Conservation (phyloP, 352 stramenopile species). For the Phytopythium vexans region DNA sequence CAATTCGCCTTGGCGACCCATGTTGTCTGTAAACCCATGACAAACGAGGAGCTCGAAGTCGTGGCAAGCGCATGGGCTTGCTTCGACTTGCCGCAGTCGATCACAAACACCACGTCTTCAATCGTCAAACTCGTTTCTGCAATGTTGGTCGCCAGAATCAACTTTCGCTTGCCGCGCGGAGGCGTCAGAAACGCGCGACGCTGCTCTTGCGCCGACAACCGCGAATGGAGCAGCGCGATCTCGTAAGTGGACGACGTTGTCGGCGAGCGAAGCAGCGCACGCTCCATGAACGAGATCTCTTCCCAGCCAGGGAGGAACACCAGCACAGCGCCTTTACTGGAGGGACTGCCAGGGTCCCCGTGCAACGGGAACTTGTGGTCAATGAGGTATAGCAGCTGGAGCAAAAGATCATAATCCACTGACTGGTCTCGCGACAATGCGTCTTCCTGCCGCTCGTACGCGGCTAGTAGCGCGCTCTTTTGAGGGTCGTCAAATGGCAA, state of each 20-base stretch:
- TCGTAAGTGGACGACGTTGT: conserved; percentile 53
- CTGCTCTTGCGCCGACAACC: conserved; percentile 67
- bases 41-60: conserved; percentile 76
- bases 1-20: conserved; percentile 84
- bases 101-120: conserved; percentile 91
- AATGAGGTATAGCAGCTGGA: conserved; percentile 61
- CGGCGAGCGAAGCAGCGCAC: conserved; percentile 48
- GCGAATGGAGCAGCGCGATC: conserved; percentile 72
- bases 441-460: conserved; percentile 64
- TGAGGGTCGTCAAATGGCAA: conserved; percentile 19
- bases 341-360: conserved; percentile 13
- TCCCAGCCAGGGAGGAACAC: conserved; percentile 85
- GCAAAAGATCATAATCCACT: conserved; percentile 66
- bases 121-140: conserved; percentile 97
- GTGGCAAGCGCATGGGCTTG: conserved; percentile 61
- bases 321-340: conserved; percentile 63
- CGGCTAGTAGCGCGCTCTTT: conserved; percentile 39
- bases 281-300: conserved; percentile 80
- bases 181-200: conserved; percentile 64
- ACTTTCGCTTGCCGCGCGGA: conserved; percentile 58
- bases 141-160: conserved; percentile 94
- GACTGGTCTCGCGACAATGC: conserved; percentile 56
- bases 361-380: conserved; percentile 55
- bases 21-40: conserved; percentile 88
- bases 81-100: conserved; percentile 85